phyloP scores from a whole-genome alignment of 2,329 filamentous ascomycete species.

The Apiospora phragmitis region DNA sequence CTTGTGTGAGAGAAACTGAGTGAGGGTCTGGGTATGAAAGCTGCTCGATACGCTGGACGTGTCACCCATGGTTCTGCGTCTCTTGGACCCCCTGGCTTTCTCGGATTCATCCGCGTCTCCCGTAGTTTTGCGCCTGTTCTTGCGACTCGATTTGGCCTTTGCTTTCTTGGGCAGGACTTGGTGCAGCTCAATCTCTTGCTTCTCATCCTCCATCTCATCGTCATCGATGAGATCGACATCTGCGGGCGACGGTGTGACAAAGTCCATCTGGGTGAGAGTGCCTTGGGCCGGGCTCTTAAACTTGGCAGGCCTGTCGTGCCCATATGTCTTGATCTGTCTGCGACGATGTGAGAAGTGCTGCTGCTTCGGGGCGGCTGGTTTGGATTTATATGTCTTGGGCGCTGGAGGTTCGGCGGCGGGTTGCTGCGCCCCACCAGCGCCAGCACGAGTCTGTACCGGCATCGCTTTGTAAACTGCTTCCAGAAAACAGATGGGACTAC shows the following conservation, averaged over 20 bases:
- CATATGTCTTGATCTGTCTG: constrained; percentile 26
- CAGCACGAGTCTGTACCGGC: constrained; percentile 9
- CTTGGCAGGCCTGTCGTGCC: constrained; percentile 18
- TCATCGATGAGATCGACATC: constrained; percentile 16
- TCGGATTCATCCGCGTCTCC: constrained; percentile 25
- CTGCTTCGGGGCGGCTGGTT: constrained; percentile 27
- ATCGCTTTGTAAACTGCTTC: neutral
- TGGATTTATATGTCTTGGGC: constrained; percentile 23
- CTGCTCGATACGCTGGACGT: constrained; percentile 26
- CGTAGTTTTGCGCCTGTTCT: constrained; percentile 28
- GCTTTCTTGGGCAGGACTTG: constrained; percentile 11
- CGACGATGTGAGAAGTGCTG: constrained; percentile 26
- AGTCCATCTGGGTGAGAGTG: constrained; percentile 33
- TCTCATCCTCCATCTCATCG: constrained; percentile 19
- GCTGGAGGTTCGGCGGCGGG: neutral
- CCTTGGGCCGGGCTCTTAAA: constrained; percentile 22
- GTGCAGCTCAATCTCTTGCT: constrained; percentile 14
- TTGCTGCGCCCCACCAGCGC: neutral
- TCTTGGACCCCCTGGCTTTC: constrained; percentile 25
- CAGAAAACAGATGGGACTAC: neutral
- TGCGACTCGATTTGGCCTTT: constrained; percentile 21
- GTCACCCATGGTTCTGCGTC: constrained; percentile 33
- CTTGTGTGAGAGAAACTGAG: constrained; percentile 25
- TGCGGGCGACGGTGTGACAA: constrained; percentile 24
- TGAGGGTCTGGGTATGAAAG: constrained; percentile 34